These are phyloP conservation scores for Colletotrichum sp. DNA, from an alignment of 2,329 filamentous ascomycete genomes.

Conservation along the genomic window DNA sequence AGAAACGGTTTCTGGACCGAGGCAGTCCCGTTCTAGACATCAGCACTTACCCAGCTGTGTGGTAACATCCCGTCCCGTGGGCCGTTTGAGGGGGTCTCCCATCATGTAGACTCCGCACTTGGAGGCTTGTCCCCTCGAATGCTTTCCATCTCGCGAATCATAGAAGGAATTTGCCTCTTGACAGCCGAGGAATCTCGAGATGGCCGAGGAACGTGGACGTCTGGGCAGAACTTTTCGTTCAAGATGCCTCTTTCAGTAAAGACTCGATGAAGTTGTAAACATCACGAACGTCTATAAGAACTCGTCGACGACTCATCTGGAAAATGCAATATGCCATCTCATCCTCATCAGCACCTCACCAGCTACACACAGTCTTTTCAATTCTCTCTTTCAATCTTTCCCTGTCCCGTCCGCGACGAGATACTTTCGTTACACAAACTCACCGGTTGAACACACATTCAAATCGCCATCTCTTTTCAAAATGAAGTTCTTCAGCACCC, in stretches of 20 bases:
- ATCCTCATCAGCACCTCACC: background rate
- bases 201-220: background rate
- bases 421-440: background rate
- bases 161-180: background rate
- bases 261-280: background rate
- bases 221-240: background rate
- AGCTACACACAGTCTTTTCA: background rate
- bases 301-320: background rate
- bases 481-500: conserved; percentile 13
- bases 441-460: background rate
- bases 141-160: background rate
- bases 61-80: background rate
- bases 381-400: background rate
- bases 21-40: background rate
- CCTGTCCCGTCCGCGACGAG: background rate
- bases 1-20: background rate
- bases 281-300: background rate
- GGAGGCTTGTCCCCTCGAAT: background rate
- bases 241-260: conserved; percentile 1
- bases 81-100: background rate
- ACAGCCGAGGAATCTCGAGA: background rate
- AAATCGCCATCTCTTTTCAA: background rate
- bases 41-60: background rate
- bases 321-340: background rate
- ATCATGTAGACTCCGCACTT: background rate